These are phyloP conservation scores for Berkeleyomyces rouxiae DNA, from an alignment of 2,329 filamentous ascomycete species.

Conservation along the genomic window DNA sequence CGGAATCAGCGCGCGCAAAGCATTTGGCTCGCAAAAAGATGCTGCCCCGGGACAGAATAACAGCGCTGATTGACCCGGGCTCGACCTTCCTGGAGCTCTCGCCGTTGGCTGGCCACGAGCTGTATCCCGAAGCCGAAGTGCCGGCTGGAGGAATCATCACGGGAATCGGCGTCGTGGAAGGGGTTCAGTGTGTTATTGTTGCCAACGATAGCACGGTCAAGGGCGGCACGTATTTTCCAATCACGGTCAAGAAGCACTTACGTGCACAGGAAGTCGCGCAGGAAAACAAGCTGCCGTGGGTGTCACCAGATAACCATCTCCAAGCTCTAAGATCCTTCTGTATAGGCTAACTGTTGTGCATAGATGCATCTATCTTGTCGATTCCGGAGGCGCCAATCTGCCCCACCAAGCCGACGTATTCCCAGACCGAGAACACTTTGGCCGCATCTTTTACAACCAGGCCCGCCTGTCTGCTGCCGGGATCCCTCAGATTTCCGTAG, in stretches of 20 bases:
- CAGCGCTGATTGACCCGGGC: constrained; percentile 73
- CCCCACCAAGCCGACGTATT: constrained; percentile 94
- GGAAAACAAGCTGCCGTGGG: constrained; percentile 61
- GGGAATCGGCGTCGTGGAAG: constrained; percentile 76
- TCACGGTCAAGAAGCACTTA: constrained; percentile 95
- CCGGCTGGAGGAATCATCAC: constrained; percentile 86
- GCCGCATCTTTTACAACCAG: constrained; percentile 96
- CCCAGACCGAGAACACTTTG: constrained; percentile 86
- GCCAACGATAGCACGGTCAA: constrained; percentile 97
- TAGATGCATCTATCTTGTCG: constrained; percentile 88
- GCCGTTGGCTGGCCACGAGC: constrained; percentile 68
- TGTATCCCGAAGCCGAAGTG: constrained; percentile 77
- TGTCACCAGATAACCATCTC: too few relatives aligned
- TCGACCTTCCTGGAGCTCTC: constrained; percentile 89
- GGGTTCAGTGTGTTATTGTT: constrained; percentile 81
- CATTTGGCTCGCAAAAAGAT: constrained; percentile 82
- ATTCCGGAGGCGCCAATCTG: constrained; percentile 87
- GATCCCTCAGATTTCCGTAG: constrained; percentile 84
- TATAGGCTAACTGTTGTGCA: too few relatives aligned
- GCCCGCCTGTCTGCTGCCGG: constrained; percentile 77
- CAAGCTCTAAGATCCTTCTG: too few relatives aligned
- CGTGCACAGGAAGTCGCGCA: constrained; percentile 79
- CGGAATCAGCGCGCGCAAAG: constrained; percentile 70
- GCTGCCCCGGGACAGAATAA: constrained; percentile 78
- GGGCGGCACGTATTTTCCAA: constrained; percentile 89